Conservation (phyloP, 2,329 filamentous ascomycete genomes). For the Aspergillus fumigatus region DNA sequence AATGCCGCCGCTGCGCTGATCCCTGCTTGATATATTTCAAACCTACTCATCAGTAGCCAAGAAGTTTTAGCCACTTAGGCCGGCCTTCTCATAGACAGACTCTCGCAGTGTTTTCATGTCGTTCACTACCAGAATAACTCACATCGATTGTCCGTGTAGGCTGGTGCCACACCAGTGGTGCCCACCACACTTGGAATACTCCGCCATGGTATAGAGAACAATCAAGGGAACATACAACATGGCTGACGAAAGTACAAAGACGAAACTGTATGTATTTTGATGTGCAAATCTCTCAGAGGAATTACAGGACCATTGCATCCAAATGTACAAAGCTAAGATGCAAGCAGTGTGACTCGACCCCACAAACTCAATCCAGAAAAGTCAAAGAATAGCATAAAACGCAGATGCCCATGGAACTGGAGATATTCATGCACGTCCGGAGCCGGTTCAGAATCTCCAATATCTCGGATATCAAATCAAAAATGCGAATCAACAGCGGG, state of each 20-base stretch:
- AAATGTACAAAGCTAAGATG: conserved; percentile 6
- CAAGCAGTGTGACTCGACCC: not conserved
- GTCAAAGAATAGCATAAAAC: not conserved
- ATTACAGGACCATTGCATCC: not conserved
- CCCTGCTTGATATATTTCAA: not conserved
- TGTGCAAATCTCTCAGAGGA: conserved; percentile 1
- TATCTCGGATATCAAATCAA: not conserved
- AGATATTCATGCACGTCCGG: not conserved
- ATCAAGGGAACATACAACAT: not conserved
- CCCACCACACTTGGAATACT: not conserved
- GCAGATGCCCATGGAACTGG: not conserved
- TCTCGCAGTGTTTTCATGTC: not conserved
- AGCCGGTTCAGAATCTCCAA: not conserved
- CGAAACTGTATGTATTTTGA: conserved; percentile 2
- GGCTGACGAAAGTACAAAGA: not conserved
- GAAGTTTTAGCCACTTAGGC: not conserved
- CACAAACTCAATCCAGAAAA: conserved; percentile 5
- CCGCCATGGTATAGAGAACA: not conserved
- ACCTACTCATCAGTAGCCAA: not conserved
- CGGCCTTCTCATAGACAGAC: not conserved
- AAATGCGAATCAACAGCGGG: not conserved
- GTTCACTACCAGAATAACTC: not conserved
- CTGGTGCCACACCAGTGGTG: not conserved
- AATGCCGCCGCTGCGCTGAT: not conserved
- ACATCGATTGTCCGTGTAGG: not conserved